Evolutionary conservation across 2,329 filamentous ascomycete genomes (phyloP).

Genomic region (Fusarium foetens): DNA sequence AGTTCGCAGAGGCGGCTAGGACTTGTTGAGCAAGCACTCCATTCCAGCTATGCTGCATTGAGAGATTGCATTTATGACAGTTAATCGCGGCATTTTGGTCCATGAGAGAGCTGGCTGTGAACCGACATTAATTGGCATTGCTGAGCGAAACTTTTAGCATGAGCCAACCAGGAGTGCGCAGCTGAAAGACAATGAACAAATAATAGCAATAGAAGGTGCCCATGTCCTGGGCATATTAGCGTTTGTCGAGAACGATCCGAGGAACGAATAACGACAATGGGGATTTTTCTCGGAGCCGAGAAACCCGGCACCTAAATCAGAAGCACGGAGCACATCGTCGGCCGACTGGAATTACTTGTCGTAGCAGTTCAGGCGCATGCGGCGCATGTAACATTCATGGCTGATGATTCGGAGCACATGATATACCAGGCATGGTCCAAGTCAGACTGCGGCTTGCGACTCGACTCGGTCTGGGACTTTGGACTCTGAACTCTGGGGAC

Average conservation of each 20-base stretch:
- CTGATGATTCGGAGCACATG: slow-evolving; percentile 29
- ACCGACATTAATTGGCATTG: not conserved
- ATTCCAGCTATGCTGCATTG: slow-evolving; percentile 20
- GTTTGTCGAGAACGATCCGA: not conserved
- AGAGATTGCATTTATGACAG: not conserved
- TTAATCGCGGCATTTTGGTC: slow-evolving; percentile 9
- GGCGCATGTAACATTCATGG: slow-evolving; percentile 29
- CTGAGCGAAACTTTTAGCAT: not conserved
- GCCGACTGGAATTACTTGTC: slow-evolving; percentile 32
- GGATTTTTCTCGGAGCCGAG: slow-evolving; percentile 38
- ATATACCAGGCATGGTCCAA: slow-evolving; percentile 4
- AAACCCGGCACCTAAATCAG: slow-evolving; percentile 23
- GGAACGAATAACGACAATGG: slow-evolving; percentile 7
- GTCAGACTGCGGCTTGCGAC: not conserved
- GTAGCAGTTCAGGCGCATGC: slow-evolving; percentile 24
- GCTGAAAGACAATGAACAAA: not conserved
- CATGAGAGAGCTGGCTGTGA: not conserved
- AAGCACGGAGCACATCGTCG: slow-evolving; percentile 34
- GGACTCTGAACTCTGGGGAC: slow-evolving; percentile 29
- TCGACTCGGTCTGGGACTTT: not conserved
- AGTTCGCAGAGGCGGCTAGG: slow-evolving; percentile 1
- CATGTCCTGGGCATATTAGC: slow-evolving; percentile 1
- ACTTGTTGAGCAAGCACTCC: slow-evolving; percentile 11
- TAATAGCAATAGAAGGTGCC: not conserved
- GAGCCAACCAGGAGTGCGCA: not conserved